These are phyloP conservation scores for Angomonas ambiguus DNA, from an alignment of 208 protist species.

Conservation along the genomic window DNA sequence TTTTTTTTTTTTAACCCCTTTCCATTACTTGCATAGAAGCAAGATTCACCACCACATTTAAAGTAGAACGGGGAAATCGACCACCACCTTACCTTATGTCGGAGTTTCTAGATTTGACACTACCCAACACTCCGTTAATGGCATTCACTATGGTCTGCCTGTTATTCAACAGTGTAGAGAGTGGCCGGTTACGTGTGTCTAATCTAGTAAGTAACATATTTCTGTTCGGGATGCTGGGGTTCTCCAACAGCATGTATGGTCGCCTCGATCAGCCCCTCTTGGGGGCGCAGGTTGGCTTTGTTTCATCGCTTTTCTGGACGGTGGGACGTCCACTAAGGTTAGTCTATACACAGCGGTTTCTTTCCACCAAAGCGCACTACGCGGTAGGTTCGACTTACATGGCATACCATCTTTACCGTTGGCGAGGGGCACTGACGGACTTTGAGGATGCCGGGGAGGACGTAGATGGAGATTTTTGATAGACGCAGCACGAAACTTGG, in stretches of 20 bases:
- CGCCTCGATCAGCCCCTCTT: conserved; percentile 31
- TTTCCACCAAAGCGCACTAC: conserved; percentile 54
- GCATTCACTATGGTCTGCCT: conserved; percentile 43
- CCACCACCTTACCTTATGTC: not conserved
- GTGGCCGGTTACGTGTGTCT: conserved; percentile 38
- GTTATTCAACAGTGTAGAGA: conserved; percentile 71
- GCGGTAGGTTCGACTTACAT: conserved; percentile 56
- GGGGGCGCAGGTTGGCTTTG: conserved; percentile 58
- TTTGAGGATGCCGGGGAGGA: conserved; percentile 83
- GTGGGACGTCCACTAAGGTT: conserved; percentile 36
- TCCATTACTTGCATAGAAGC: not conserved
- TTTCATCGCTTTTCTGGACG: conserved; percentile 44
- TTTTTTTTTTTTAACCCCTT: not conserved
- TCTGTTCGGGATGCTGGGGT: conserved; percentile 34
- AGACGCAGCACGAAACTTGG: not conserved
- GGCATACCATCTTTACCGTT: conserved; percentile 53
- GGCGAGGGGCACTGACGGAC: conserved; percentile 27
- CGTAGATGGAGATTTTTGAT: conserved; percentile 24
- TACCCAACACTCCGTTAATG: conserved; percentile 70
- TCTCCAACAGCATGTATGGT: conserved; percentile 42
- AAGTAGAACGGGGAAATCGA: too few relatives aligned
- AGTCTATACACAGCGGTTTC: conserved; percentile 65
- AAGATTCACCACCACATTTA: too few relatives aligned
- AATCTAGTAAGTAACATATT: conserved; percentile 70
- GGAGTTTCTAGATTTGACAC: conserved; percentile 18